Conservation (phyloP, 352 stramenopile genomes). For the Globisporangium okanoganense region DNA sequence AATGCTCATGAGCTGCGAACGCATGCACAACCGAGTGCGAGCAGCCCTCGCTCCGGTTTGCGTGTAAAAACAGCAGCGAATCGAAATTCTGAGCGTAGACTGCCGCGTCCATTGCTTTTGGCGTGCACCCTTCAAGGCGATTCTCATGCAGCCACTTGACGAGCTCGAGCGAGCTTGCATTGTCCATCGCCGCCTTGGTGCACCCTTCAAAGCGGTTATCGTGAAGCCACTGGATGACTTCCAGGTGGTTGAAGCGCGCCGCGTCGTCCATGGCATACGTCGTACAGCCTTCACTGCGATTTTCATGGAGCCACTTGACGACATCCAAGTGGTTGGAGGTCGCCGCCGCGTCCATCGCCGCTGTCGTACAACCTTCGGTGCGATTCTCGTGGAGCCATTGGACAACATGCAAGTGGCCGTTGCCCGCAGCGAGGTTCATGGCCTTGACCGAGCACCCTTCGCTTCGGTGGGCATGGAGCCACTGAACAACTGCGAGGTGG, state of each 20-base stretch:
- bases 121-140: not conserved
- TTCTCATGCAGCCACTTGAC: slow-evolving; percentile 1
- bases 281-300: not conserved
- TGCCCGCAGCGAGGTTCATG: not conserved
- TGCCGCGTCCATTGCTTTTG: not conserved
- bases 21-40: not conserved
- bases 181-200: slow-evolving; percentile 4
- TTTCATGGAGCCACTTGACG: not conserved
- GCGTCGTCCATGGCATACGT: slow-evolving; percentile 2
- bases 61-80: not conserved
- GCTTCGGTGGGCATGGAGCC: not conserved
- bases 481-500: not conserved
- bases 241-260: not conserved
- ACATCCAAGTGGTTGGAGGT: slow-evolving; percentile 1
- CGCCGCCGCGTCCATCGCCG: not conserved
- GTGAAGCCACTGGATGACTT: not conserved
- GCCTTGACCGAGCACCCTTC: slow-evolving; percentile 3
- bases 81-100: not conserved
- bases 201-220: not conserved
- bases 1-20: not conserved
- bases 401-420: not conserved
- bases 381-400: slow-evolving; percentile 1
- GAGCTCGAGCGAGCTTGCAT: not conserved
- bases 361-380: not conserved
- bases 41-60: not conserved